A percentile compares a stretch with the other conserved stretches of the same genome.
Evolutionary conservation across 2,329 filamentous ascomycete genomes (phyloP).

Genomic region (Monosporascus cannonballus): DNA sequence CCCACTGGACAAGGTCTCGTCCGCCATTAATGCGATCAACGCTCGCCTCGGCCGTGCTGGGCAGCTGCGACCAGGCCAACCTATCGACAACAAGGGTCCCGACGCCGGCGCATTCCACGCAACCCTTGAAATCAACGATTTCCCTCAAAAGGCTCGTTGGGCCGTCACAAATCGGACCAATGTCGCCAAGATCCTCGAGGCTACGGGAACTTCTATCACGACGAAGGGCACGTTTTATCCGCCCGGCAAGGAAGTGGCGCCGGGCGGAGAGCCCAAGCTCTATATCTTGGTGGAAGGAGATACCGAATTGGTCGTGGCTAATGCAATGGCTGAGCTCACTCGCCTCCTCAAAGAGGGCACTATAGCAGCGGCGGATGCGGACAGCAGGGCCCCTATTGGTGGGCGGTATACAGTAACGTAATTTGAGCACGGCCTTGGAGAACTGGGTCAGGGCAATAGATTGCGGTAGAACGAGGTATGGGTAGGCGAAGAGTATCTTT

Average conservation of each 20-base stretch:
- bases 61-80: constrained; percentile 83
- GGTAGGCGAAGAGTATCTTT: background rate
- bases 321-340: constrained; percentile 85
- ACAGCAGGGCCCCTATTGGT: constrained; percentile 69
- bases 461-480: background rate
- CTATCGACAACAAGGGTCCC: constrained; percentile 96
- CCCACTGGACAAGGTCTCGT: constrained; percentile 77
- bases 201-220: constrained; percentile 91
- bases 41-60: constrained; percentile 83
- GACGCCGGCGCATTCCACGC: constrained; percentile 96
- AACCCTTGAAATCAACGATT: constrained; percentile 98
- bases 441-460: background rate
- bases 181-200: constrained; percentile 94
- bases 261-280: constrained; percentile 79
- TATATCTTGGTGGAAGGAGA: constrained; percentile 98
- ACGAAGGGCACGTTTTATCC: constrained; percentile 92
- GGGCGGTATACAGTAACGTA: constrained; percentile 84
- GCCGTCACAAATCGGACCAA: constrained; percentile 98
- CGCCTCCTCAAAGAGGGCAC: constrained; percentile 85
- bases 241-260: constrained; percentile 69
- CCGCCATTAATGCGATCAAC: constrained; percentile 89
- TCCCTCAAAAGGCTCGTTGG: constrained; percentile 97
- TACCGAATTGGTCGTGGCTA: constrained; percentile 85
- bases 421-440: constrained; percentile 8
- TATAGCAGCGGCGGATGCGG: constrained; percentile 80